These are phyloP conservation scores for Strigomonas culicis DNA, from an alignment of 208 protist genomes.

Conservation along the genomic window DNA sequence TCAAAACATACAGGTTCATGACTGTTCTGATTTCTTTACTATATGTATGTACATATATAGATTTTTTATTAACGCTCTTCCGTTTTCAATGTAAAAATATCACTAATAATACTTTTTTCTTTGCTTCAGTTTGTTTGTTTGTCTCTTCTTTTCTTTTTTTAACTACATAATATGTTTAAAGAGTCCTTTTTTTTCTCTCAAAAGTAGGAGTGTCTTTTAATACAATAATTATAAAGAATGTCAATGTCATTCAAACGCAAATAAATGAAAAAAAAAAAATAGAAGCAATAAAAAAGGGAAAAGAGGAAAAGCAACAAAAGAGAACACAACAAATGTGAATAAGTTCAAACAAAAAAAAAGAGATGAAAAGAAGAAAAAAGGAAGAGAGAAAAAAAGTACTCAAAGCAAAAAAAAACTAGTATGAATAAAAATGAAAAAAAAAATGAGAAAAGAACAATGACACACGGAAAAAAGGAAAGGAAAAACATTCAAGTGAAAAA, in stretches of 20 bases:
- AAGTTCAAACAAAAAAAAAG: not conserved
- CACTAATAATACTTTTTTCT: not conserved
- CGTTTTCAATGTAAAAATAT: not conserved
- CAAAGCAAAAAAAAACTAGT: constrained; percentile 3
- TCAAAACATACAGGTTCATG: not conserved
- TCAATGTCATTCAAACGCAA: not conserved
- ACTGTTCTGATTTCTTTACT: not conserved
- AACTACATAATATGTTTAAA: not conserved
- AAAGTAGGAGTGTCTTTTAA: not conserved
- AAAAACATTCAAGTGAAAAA: constrained; percentile 8
- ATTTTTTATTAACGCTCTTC: not conserved
- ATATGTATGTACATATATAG: not conserved
- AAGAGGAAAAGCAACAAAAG: not conserved
- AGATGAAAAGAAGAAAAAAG: constrained; percentile 5
- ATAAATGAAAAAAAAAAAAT: not conserved
- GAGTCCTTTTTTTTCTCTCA: constrained; percentile 3
- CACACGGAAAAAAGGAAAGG: not conserved
- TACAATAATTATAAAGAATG: not conserved
- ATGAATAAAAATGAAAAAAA: constrained; percentile 4
- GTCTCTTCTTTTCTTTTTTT: not conserved
- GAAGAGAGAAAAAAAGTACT: constrained; percentile 9
- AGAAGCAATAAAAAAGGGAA: not conserved
- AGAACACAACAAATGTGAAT: not conserved
- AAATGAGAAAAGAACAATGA: not conserved
- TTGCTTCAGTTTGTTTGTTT: not conserved